These are phyloP conservation scores for Trichoderma koningii DNA, from an alignment of 2,329 filamentous ascomycete genomes.

Conservation along the genomic window DNA sequence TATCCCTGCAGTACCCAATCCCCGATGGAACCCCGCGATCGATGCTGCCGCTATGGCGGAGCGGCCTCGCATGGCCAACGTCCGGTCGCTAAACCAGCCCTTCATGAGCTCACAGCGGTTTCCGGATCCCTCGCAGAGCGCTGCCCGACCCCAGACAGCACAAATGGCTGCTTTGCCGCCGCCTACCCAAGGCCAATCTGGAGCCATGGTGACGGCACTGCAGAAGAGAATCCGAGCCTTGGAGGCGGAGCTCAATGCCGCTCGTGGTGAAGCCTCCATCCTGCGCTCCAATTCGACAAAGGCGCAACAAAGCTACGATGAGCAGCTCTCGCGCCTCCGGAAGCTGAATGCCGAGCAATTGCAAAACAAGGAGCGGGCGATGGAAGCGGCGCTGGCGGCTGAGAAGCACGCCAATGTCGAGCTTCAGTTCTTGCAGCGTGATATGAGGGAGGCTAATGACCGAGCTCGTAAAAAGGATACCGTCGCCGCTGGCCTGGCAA, in stretches of 20 bases:
- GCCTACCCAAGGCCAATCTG: conserved; percentile 35
- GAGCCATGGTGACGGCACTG: conserved; percentile 48
- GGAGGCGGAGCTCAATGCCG: conserved; percentile 59
- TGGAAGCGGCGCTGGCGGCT: conserved; percentile 66
- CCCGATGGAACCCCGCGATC: conserved; percentile 44
- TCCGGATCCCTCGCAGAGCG: conserved; percentile 36
- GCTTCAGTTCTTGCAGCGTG: conserved; percentile 71
- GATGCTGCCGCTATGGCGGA: conserved; percentile 33
- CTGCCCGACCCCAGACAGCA: conserved; percentile 41
- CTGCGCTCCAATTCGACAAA: conserved; percentile 71
- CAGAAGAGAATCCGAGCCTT: conserved; percentile 57
- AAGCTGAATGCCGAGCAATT: conserved; percentile 65
- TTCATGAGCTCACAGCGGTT: conserved; percentile 39
- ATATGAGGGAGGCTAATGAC: conserved; percentile 62
- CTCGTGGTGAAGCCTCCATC: conserved; percentile 72
- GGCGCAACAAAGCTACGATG: conserved; percentile 61
- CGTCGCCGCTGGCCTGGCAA: conserved; percentile 44
- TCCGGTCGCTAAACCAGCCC: conserved; percentile 31
- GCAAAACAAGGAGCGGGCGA: conserved; percentile 62
- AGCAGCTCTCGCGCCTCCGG: conserved; percentile 61
- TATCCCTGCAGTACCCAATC: conserved; percentile 40
- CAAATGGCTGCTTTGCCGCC: conserved; percentile 45
- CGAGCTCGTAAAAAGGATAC: conserved; percentile 51
- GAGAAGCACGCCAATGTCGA: conserved; percentile 68
- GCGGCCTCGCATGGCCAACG: conserved; percentile 29